Evolutionary conservation across 768 basidiomycete genomes (phyloP), one percentile per base, ranked within the genome.

Genomic region (Pulveroboletus sp.): DNA sequence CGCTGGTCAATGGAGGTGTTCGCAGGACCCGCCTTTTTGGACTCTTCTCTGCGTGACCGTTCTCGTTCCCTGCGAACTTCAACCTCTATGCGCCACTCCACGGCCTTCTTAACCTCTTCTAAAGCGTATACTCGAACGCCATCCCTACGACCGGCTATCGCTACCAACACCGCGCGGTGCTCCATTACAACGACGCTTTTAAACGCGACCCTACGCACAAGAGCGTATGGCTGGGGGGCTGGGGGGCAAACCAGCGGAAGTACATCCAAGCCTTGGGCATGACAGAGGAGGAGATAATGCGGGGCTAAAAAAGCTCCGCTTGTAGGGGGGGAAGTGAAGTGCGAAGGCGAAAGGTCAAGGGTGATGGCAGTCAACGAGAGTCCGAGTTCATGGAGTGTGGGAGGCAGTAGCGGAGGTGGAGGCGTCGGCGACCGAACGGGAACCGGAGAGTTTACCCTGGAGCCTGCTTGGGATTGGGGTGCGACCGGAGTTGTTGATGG

Each of bases 141-240:
- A 53, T 92, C 89, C 57, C 90, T 72, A 52, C 90, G 74, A 9
- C 90, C 90, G 14, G 91, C 91, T 52, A 93, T 90, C 12, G 90
- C 90, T 9, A 93, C 90, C n/a, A 93, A 71, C 1, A 93, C 89
- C 7, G 90, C 90, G 25, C 90, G 85, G 60, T 92, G 87, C 58
- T 93, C 90, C 90, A 93, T 93, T 13, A 93, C 85, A 1, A 93
- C 87, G n/a, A 93, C 84, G 47, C 79, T 82, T 62, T 90, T 92
- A 68, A 93, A 93, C 31, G 78, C 76, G 43, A 90, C 87, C 46
- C 89, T 78, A 19, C 90, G 81, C 20, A 93, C 84, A 23, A 93
- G 76, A 10, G 90, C 83, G 65, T 90, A 92, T 13, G 91, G 88
- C 55, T 85, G 84, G 7, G 76, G 75, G 13, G 81, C 75, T 2